phyloP scores from a whole-genome alignment of 306 rosid genomes.

The Vigna radiata region DNA sequence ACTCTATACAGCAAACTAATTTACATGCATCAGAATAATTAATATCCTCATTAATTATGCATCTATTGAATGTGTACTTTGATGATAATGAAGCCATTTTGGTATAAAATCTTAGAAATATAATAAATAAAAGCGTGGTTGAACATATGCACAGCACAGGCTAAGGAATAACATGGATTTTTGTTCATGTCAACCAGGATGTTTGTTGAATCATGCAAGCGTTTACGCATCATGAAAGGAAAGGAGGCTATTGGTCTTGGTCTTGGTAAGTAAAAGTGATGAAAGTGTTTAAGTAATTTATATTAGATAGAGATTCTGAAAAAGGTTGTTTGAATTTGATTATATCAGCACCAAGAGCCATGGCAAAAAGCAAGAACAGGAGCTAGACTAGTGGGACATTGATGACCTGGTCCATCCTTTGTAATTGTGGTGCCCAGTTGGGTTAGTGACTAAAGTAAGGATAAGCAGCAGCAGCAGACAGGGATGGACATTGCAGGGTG shows the following conservation, averaged over 20 bases:
- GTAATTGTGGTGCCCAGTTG: conserved; percentile 29
- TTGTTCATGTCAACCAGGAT: conserved; percentile 57
- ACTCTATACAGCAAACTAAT: background rate
- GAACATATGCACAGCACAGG: background rate
- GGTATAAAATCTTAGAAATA: background rate
- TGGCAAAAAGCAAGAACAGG: conserved; percentile 88
- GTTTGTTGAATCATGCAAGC: conserved; percentile 97
- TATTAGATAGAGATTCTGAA: background rate
- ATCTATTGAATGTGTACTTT: background rate
- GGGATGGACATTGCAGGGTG: conserved; percentile 58
- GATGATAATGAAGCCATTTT: background rate
- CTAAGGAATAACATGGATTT: conserved; percentile 10
- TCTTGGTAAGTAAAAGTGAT: conserved; percentile 57
- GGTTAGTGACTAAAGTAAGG: conserved; percentile 29
- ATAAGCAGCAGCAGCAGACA: conserved; percentile 48
- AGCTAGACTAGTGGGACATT: conserved; percentile 49
- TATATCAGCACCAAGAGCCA: conserved; percentile 85
- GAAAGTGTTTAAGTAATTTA: background rate
- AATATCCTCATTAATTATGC: background rate
- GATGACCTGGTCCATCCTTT: conserved; percentile 59
- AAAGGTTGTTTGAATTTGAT: background rate
- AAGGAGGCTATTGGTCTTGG: conserved; percentile 93
- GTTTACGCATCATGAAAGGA: conserved; percentile 93
- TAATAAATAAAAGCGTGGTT: background rate
- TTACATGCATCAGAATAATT: background rate